A percentile compares a stretch with the other conserved stretches of the same genome.
Evolutionary conservation across 768 basidiomycete species (phyloP).

Genomic region (Leucosporidium yakuticum): DNA sequence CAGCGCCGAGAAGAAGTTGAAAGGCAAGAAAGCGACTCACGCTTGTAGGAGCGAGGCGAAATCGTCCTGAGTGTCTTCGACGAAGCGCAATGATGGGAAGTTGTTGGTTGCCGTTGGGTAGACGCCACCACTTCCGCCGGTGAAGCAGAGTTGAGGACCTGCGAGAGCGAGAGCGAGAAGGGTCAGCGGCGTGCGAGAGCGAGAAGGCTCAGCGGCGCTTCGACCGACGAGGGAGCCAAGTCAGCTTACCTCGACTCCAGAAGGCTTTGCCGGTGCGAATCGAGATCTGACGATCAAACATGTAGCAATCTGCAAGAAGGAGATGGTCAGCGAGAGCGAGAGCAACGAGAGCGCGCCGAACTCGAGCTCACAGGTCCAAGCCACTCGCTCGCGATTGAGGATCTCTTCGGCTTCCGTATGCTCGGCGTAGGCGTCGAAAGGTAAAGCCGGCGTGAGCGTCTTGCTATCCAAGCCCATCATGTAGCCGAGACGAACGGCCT

Average conservation of each 20-base stretch:
- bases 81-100: slow-evolving; percentile 31
- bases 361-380: slow-evolving; percentile 27
- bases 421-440: slow-evolving; percentile 6
- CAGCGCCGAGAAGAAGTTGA: too few relatives aligned
- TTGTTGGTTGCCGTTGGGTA: slow-evolving; percentile 10
- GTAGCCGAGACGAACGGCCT: slow-evolving; percentile 17
- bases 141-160: neutral
- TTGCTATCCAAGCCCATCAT: slow-evolving; percentile 26
- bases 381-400: slow-evolving; percentile 33
- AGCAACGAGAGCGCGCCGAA: neutral
- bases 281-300: slow-evolving; percentile 33
- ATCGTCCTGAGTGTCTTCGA: slow-evolving; percentile 31
- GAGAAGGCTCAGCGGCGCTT: neutral
- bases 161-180: neutral
- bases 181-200: neutral
- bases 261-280: slow-evolving; percentile 36
- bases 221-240: slow-evolving; percentile 24
- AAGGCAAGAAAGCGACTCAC: neutral
- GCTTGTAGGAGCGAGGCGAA: slow-evolving; percentile 32
- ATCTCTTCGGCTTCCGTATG: slow-evolving; percentile 3
- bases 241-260: slow-evolving; percentile 33
- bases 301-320: slow-evolving; percentile 17
- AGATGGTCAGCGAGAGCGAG: neutral
- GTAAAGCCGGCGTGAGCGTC: neutral
- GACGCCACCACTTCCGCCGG: neutral